Base-by-base conservation (phyloP, 768 basidiomycete genomes). In the Holtermanniella nyarrowii region DNA sequence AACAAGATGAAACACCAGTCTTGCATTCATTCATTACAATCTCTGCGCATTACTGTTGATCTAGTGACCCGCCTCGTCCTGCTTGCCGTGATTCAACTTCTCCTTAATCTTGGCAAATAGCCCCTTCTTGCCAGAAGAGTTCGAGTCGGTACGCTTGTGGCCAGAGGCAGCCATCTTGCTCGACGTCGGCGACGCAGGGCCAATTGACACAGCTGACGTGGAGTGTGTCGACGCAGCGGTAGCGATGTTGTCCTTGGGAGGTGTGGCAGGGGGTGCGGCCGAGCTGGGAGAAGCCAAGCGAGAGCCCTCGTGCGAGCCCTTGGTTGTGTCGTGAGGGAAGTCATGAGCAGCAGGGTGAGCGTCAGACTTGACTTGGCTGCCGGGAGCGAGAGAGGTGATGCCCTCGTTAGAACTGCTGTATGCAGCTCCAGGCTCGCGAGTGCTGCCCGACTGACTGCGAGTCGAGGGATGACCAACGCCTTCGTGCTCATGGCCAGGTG, bases 21-120 rank as follows among this genome's bases (percentile, higher is more conserved):
- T n/a, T n/a, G n/a, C n/a, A n/a, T n/a, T n/a, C n/a, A n/a, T n/a
- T n/a, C n/a, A n/a, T n/a, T n/a, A n/a, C n/a, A n/a, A n/a, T n/a
- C n/a, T n/a, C n/a, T n/a, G n/a, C n/a, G n/a, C n/a, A n/a, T n/a
- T n/a, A n/a, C n/a, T n/a, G n/a, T n/a, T n/a, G n/a, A n/a, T n/a
- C n/a, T n/a, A n/a, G n/a, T n/a, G n/a, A n/a, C n/a, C n/a, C n/a
- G n/a, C n/a, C n/a, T n/a, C n/a, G n/a, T n/a, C n/a, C n/a, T n/a
- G n/a, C n/a, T n/a, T n/a, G n/a, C n/a, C n/a, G n/a, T n/a, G n/a
- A n/a, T n/a, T n/a, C n/a, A n/a, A n/a, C n/a, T 65, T 53, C 14
- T 53, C 61, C 52, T 67, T 67, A 44, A 67, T 25, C 58, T 67
- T 67, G 41, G 53, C 50, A 44, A 67, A 59, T 42, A 67, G 58